phyloP scores from a whole-genome alignment of 495 filamentous ascomycete species.

The Jackrogersella minutella region DNA sequence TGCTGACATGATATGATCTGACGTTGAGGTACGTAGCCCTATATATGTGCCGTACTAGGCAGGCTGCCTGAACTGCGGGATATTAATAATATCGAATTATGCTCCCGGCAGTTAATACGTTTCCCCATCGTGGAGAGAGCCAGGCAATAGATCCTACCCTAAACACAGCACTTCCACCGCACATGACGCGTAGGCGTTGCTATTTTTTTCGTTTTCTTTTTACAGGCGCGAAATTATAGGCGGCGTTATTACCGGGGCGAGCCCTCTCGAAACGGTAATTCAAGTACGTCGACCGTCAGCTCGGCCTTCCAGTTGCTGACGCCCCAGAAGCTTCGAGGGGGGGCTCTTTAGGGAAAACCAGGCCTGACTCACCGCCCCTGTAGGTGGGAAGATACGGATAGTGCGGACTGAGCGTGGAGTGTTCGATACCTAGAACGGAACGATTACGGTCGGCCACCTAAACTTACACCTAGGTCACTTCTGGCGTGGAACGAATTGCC shows the following conservation, averaged over 20 bases:
- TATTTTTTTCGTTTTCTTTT: neutral
- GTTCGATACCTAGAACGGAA: constrained; percentile 10
- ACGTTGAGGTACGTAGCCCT: constrained; percentile 26
- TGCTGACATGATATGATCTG: constrained; percentile 33
- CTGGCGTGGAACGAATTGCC: constrained; percentile 1
- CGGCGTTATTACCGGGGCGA: constrained; percentile 33
- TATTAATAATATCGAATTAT: constrained; percentile 15
- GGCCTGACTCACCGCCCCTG: constrained; percentile 27
- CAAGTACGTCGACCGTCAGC: constrained; percentile 27
- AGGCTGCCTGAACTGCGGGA: constrained; percentile 24
- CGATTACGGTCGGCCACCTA: neutral
- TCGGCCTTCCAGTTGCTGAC: constrained; percentile 43
- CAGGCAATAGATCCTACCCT: constrained; percentile 27
- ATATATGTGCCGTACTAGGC: constrained; percentile 14
- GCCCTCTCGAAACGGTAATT: constrained; percentile 29
- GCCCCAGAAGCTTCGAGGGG: constrained; percentile 17
- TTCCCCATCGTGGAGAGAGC: neutral
- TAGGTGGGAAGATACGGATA: constrained; percentile 14
- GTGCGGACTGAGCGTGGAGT: constrained; percentile 7
- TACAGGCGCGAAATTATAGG: constrained; percentile 8
- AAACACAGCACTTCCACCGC: constrained; percentile 18
- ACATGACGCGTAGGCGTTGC: constrained; percentile 13
- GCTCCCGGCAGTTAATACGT: constrained; percentile 19
- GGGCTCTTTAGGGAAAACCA: neutral
- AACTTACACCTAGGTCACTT: constrained; percentile 9